Evolutionary conservation across 1,139 yeast species (phyloP).

Genomic region (Blastobotrys malaysiensis): DNA sequence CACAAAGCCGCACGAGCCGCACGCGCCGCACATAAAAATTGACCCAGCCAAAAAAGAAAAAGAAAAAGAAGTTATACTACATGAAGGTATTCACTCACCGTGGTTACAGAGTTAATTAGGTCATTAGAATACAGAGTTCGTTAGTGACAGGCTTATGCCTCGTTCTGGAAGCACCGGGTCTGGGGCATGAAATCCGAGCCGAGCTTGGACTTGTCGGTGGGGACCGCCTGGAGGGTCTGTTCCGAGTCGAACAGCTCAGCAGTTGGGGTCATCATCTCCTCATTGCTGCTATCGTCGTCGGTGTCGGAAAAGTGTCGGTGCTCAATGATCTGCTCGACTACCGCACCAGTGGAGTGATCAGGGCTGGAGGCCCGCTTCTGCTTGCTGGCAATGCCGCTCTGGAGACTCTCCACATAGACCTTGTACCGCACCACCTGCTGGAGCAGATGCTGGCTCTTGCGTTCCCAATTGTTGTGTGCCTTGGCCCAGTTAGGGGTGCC

Average conservation of each 20-base stretch:
- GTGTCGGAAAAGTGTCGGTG: background rate
- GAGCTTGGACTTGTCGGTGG: background rate
- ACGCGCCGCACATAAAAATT: too few relatives aligned
- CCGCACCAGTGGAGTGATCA: background rate
- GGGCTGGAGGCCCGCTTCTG: constrained; percentile 9
- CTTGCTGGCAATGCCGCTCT: constrained; percentile 22
- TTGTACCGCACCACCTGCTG: constrained; percentile 31
- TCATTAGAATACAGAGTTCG: background rate
- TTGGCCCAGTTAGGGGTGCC: constrained; percentile 25
- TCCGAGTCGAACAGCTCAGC: background rate
- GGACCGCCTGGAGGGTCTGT: background rate
- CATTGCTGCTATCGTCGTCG: background rate
- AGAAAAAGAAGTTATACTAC: too few relatives aligned
- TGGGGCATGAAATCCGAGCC: background rate
- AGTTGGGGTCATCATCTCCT: background rate
- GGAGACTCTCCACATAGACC: constrained; percentile 27
- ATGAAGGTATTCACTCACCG: too few relatives aligned
- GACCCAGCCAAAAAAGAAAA: too few relatives aligned
- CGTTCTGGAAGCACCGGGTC: background rate
- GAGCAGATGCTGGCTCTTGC: constrained; percentile 29
- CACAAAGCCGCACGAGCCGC: too few relatives aligned
- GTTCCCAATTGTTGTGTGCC: constrained; percentile 33
- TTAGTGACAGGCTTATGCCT: background rate
- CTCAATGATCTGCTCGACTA: background rate
- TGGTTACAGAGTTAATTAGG: too few relatives aligned